These are phyloP conservation scores for Protomyces gravidus DNA, from an alignment of 1,139 yeast genomes.

Conservation along the genomic window DNA sequence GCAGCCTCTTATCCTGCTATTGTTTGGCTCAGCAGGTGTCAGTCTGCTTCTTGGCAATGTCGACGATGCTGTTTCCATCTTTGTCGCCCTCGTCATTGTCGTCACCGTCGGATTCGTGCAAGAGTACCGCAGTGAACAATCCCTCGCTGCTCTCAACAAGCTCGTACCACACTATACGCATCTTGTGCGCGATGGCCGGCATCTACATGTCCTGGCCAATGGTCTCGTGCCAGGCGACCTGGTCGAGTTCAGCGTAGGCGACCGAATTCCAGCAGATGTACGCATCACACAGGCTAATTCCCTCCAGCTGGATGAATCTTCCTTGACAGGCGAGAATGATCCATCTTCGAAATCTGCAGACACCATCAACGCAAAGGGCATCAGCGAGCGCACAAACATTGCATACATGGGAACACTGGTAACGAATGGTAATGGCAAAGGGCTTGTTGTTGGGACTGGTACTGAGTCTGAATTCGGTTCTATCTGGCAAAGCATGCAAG, in stretches of 20 bases:
- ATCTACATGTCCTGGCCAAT: constrained; percentile 75
- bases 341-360: constrained; percentile 65
- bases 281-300: constrained; percentile 76
- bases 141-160: constrained; percentile 82
- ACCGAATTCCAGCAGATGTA: constrained; percentile 89
- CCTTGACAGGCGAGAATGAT: constrained; percentile 86
- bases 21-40: constrained; percentile 81
- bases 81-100: constrained; percentile 28
- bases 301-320: constrained; percentile 80
- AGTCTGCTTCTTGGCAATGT: constrained; percentile 87
- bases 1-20: constrained; percentile 78
- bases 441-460: constrained; percentile 89
- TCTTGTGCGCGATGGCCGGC: constrained; percentile 67
- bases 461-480: constrained; percentile 83
- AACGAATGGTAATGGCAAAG: constrained; percentile 85
- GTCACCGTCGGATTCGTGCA: constrained; percentile 80
- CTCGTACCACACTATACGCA: constrained; percentile 93
- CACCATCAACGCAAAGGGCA: constrained; percentile 41
- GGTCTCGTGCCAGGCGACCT: constrained; percentile 90
- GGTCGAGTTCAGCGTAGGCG: constrained; percentile 84
- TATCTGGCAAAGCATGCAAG: constrained; percentile 87
- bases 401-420: constrained; percentile 96
- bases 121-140: constrained; percentile 89
- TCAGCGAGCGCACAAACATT: constrained; percentile 57
- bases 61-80: constrained; percentile 74